Conservation (phyloP, 148 eudicot species). For the Heliosperma pusillum region DNA sequence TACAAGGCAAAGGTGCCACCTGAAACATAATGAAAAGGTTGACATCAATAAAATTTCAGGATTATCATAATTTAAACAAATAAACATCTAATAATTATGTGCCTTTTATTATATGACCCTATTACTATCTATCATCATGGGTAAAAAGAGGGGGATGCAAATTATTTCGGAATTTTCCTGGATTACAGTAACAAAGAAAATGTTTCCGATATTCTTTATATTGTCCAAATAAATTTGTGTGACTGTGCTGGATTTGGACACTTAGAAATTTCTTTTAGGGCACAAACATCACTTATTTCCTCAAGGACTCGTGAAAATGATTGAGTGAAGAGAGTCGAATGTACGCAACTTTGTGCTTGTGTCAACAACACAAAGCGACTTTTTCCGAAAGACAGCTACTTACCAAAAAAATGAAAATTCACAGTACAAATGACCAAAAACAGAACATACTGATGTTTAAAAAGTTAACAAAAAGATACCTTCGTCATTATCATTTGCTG, state of each 20-base stretch:
- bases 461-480: conserved; percentile 32
- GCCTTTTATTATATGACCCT: neutral
- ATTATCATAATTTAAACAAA: neutral
- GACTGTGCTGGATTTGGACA: too few relatives aligned
- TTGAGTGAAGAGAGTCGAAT: too few relatives aligned
- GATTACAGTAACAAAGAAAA: neutral
- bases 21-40: conserved; percentile 32
- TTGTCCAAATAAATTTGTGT: too few relatives aligned
- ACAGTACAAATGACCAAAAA: neutral
- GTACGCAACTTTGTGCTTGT: too few relatives aligned
- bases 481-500: conserved; percentile 65
- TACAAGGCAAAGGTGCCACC: conserved; percentile 75
- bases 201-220: too few relatives aligned
- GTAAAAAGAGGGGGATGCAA: neutral
- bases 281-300: too few relatives aligned
- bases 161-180: neutral
- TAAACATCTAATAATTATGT: neutral
- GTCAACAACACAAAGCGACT: too few relatives aligned
- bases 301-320: too few relatives aligned
- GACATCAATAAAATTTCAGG: conserved; percentile 14
- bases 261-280: too few relatives aligned
- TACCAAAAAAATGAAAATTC: too few relatives aligned
- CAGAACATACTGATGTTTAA: neutral
- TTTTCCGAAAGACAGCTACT: too few relatives aligned
- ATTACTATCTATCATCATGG: too few relatives aligned